Percentiles rank a stretch among this genome's conserved stretches.
Evolutionary conservation across 805 yeast genomes (phyloP).

Genomic region (Priceomyces castillae): DNA sequence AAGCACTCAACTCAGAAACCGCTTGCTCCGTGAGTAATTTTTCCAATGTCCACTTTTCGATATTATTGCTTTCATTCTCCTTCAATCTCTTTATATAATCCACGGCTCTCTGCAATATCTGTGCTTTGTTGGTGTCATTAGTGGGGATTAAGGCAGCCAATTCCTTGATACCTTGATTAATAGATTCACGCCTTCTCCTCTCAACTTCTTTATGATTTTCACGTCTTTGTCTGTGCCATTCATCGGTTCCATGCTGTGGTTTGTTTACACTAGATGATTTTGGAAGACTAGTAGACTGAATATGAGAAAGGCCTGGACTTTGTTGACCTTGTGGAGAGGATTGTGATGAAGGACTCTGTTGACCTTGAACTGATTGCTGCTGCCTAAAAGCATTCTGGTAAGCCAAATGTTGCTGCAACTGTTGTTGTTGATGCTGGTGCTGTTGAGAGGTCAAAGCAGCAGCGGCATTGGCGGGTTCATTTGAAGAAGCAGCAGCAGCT

Average conservation of each 20-base stretch:
- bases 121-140: slow-evolving; percentile 85
- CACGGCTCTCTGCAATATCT: slow-evolving; percentile 81
- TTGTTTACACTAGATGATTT: slow-evolving; percentile 26
- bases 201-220: slow-evolving; percentile 96
- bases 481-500: slow-evolving; percentile 32
- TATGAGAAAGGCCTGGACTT: slow-evolving; percentile 15
- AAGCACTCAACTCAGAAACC: slow-evolving; percentile 75
- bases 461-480: slow-evolving; percentile 22
- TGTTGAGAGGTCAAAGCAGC: slow-evolving; percentile 16
- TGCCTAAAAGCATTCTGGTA: slow-evolving; percentile 15
- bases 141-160: slow-evolving; percentile 77
- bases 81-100: slow-evolving; percentile 87
- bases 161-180: slow-evolving; percentile 82
- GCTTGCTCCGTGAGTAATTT: slow-evolving; percentile 91
- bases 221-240: slow-evolving; percentile 79
- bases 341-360: slow-evolving; percentile 11
- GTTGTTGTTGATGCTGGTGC: slow-evolving; percentile 21
- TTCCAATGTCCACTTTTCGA: slow-evolving; percentile 94
- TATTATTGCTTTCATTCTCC: slow-evolving; percentile 83
- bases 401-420: slow-evolving; percentile 15
- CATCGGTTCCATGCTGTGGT: slow-evolving; percentile 73
- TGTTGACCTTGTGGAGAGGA: slow-evolving; percentile 12
- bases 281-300: slow-evolving; percentile 36
- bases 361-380: slow-evolving; percentile 20
- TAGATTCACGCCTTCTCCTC: slow-evolving; percentile 84